Percentiles rank a stretch among this genome's conserved stretches.
Evolutionary conservation across 805 yeast genomes (phyloP).

Genomic region (Saccharomycopsis sp.): DNA sequence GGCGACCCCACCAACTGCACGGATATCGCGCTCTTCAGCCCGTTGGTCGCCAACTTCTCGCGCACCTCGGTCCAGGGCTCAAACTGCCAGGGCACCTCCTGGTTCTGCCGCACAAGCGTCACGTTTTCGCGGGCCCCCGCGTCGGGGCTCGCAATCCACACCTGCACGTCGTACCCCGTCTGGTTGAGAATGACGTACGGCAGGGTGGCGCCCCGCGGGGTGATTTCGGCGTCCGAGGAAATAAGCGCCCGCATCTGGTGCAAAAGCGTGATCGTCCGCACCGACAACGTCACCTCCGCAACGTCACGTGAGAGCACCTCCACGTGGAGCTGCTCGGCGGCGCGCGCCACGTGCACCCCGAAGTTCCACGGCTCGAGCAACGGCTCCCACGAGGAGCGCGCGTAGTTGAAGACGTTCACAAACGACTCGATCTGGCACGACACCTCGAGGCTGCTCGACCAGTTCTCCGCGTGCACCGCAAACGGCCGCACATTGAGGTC

Average conservation of each 20-base stretch:
- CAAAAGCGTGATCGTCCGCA: slow-evolving; percentile 70
- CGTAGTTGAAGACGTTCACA: slow-evolving; percentile 77
- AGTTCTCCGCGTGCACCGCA: slow-evolving; percentile 59
- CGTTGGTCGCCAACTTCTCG: slow-evolving; percentile 66
- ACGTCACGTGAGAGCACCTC: slow-evolving; percentile 61
- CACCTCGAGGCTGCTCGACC: slow-evolving; percentile 81
- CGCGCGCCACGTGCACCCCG: slow-evolving; percentile 61
- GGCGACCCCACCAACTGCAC: slow-evolving; percentile 50
- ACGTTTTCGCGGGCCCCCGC: slow-evolving; percentile 7
- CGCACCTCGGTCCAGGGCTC: slow-evolving; percentile 89
- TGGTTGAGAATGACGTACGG: slow-evolving; percentile 80
- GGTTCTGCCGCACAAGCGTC: slow-evolving; percentile 40
- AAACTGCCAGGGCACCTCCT: slow-evolving; percentile 74
- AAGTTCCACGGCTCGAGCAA: slow-evolving; percentile 83
- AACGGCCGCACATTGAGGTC: slow-evolving; percentile 73
- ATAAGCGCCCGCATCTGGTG: slow-evolving; percentile 61
- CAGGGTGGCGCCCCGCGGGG: slow-evolving; percentile 68
- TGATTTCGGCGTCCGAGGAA: slow-evolving; percentile 45
- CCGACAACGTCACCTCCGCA: slow-evolving; percentile 75
- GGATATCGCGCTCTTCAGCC: slow-evolving; percentile 53
- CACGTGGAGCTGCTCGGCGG: slow-evolving; percentile 35
- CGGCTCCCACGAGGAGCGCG: slow-evolving; percentile 94
- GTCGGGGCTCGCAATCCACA: slow-evolving; percentile 63
- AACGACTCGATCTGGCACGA: slow-evolving; percentile 56
- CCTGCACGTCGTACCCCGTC: slow-evolving; percentile 74